Evolutionary conservation across 345 rosid species (phyloP).

Genomic region (Euphorbia pulcherrima): DNA sequence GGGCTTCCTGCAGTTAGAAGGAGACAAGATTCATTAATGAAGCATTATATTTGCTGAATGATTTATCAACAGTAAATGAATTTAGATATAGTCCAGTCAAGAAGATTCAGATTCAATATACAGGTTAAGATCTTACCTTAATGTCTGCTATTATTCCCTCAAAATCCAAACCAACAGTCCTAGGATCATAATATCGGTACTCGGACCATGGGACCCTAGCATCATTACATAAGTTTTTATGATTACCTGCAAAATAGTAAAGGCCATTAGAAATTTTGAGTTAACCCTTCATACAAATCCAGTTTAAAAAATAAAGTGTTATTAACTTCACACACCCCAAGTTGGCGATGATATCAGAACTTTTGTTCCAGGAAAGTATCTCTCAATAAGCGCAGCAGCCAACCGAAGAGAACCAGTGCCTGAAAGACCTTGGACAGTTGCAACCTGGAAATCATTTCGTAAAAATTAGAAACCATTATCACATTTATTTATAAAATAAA

Average conservation of each 20-base stretch:
- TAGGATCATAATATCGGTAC: conserved; percentile 92
- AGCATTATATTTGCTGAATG: neutral
- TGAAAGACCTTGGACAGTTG: conserved; percentile 96
- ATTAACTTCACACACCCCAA: conserved; percentile 55
- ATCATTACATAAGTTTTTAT: conserved; percentile 94
- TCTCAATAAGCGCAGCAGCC: conserved; percentile 88
- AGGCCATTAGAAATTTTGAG: conserved; percentile 7
- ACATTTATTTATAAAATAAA: neutral
- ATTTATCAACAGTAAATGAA: neutral
- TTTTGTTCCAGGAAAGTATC: conserved; percentile 89
- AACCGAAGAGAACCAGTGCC: conserved; percentile 94
- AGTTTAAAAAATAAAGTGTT: conserved; percentile 8
- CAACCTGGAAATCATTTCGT: conserved; percentile 52
- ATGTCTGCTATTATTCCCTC: conserved; percentile 95
- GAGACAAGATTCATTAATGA: conserved; percentile 6
- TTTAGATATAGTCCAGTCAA: neutral
- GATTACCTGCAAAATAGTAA: conserved; percentile 60
- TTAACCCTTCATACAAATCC: neutral
- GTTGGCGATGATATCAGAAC: conserved; percentile 87
- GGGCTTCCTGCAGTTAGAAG: conserved; percentile 60
- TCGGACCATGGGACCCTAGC: conserved; percentile 96
- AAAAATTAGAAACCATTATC: conserved; percentile 2
- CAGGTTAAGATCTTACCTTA: conserved; percentile 45
- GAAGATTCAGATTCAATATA: neutral
- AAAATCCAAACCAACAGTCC: conserved; percentile 95